Conservation (phyloP, 257 asterid genomes). For the Scutellaria minor region DNA sequence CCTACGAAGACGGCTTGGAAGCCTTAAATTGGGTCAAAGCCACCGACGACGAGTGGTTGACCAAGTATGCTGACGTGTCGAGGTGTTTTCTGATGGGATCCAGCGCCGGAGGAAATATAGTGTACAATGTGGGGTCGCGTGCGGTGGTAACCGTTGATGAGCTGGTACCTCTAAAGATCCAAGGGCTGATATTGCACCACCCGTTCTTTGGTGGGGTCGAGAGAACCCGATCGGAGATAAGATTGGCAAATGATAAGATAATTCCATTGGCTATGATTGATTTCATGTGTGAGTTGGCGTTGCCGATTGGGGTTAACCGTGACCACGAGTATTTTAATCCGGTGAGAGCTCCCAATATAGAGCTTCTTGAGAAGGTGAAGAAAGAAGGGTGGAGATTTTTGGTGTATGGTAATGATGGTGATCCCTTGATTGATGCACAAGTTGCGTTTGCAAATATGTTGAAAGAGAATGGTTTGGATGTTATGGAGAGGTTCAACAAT, state of each 20-base stretch:
- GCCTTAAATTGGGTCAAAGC: conserved; percentile 46
- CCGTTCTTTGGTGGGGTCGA: conserved; percentile 52
- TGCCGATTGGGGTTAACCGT: conserved; percentile 53
- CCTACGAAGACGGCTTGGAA: conserved; percentile 56
- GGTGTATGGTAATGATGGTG: conserved; percentile 44
- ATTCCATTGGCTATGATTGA: conserved; percentile 35
- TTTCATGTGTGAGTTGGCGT: conserved; percentile 42
- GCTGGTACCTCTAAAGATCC: conserved; percentile 44
- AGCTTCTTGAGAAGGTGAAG: conserved; percentile 31
- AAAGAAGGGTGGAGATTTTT: conserved; percentile 33
- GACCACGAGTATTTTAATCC: conserved; percentile 51
- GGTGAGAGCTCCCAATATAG: background rate
- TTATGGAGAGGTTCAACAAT: conserved; percentile 31
- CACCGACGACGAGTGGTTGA: conserved; percentile 47
- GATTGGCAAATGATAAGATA: background rate
- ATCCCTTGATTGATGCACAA: conserved; percentile 45
- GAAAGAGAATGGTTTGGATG: conserved; percentile 38
- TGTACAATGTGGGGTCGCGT: conserved; percentile 31
- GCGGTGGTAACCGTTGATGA: conserved; percentile 15
- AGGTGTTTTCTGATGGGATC: conserved; percentile 56
- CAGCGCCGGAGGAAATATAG: conserved; percentile 50
- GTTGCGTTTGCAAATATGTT: conserved; percentile 34
- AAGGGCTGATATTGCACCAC: conserved; percentile 55
- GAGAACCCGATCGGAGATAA: conserved; percentile 42
- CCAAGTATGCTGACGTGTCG: conserved; percentile 46